These are phyloP conservation scores for Cucurbitaria berberidis DNA, from an alignment of 2,329 filamentous ascomycete species.

Conservation along the genomic window DNA sequence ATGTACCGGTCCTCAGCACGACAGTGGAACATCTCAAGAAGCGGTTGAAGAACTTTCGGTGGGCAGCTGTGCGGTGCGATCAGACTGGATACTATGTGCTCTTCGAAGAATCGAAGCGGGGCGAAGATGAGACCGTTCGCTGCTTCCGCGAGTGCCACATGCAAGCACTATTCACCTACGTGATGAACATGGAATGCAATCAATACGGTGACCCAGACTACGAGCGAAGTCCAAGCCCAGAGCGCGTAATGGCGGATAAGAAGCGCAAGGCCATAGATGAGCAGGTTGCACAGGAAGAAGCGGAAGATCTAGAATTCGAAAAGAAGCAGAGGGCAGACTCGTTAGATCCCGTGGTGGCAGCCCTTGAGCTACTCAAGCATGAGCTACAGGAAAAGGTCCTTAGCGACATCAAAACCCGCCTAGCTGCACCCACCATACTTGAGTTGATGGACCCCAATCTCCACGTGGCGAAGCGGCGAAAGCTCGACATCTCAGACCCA, in stretches of 20 bases:
- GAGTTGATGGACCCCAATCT: slow-evolving; percentile 82
- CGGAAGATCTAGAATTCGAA: slow-evolving; percentile 85
- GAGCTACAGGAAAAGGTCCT: slow-evolving; percentile 88
- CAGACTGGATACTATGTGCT: slow-evolving; percentile 87
- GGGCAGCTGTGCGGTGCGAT: slow-evolving; percentile 83
- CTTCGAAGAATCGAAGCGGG: slow-evolving; percentile 79
- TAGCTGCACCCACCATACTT: slow-evolving; percentile 80
- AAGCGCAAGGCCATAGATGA: slow-evolving; percentile 70
- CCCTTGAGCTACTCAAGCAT: slow-evolving; percentile 75
- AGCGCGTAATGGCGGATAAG: slow-evolving; percentile 55
- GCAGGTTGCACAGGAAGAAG: slow-evolving; percentile 72
- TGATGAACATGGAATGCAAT: slow-evolving; percentile 88
- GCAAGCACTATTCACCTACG: slow-evolving; percentile 87
- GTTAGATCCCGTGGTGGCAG: slow-evolving; percentile 87
- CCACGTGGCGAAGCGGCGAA: slow-evolving; percentile 78
- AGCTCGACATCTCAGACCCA: slow-evolving; percentile 76
- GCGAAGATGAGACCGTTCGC: slow-evolving; percentile 79
- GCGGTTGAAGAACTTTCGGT: slow-evolving; percentile 80
- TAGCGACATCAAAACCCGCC: slow-evolving; percentile 84
- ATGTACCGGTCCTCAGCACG: slow-evolving; percentile 83
- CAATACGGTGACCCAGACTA: slow-evolving; percentile 70
- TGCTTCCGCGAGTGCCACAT: slow-evolving; percentile 82
- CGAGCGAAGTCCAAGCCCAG: slow-evolving; percentile 60
- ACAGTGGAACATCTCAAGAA: slow-evolving; percentile 92
- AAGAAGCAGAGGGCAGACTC: slow-evolving; percentile 86